Evolutionary conservation across 306 rosid species (phyloP), one percentile per base, ranked within the genome.

Genomic region (Glycine soja): DNA sequence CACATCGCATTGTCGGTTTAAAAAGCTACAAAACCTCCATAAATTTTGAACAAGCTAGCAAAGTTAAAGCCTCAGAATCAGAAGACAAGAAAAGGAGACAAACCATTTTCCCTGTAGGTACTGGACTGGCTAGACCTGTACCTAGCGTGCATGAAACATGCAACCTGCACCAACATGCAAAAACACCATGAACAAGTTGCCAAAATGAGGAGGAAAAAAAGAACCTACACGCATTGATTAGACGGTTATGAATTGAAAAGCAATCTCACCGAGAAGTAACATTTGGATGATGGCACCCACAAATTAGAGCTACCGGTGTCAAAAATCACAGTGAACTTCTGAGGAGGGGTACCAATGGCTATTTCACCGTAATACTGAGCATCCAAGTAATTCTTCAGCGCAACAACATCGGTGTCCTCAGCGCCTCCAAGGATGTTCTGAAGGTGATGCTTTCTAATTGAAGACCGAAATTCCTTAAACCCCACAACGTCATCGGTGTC

Each of bases 331-430:
- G 92, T 88, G 91, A 95, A 93, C 50, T 45, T 88, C 86, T 95
- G 98, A 54, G 98, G 92, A 24, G 99, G 99, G 77, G 86, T 88
- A 14, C 99, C 99, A 76, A 95, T 86, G 53, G 68, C 71, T 30
- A 95, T 91, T 80, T 93, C 99, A 70, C 99, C 99, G 74, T 85
- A 93, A 77, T 95, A 95, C 79, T 93, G 98, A 88, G 99, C 98
- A 87, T 95, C 97, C 90, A 95, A 56, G 85, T 90, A 95, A 82
- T 95, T 95, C 87, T 89, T 93, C 15, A 95, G 65, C 0, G 78
- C 76, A 61, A 95, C 92, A 78, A 92, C 72, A 80, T 93, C 97
- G 0, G 83, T 0, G 5, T 83, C 83, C 56, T 3, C 74, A 5
- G 68, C 19, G 10, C 80, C 86, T 32, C 87, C 90, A 8, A 86